Conservation (phyloP, 768 basidiomycete species). For the Exsudoporus frostii region DNA sequence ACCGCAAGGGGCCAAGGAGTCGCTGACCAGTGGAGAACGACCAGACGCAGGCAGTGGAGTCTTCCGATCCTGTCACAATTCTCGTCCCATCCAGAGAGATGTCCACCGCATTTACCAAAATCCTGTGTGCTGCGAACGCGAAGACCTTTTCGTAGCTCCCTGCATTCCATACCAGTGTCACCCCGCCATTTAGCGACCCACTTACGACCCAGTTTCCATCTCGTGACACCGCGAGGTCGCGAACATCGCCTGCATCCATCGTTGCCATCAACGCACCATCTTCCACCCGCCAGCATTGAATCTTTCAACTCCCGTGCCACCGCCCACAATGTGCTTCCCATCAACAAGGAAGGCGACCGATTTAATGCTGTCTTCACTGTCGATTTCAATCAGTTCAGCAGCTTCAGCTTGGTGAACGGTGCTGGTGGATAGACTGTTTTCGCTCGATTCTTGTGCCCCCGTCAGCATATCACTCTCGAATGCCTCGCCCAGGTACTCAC, state of each 20-base stretch:
- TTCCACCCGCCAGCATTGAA: background rate
- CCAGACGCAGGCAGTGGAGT: background rate
- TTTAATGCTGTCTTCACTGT: background rate
- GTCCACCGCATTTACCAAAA: background rate
- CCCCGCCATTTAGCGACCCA: background rate
- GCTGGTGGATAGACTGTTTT: background rate
- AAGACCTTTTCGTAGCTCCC: background rate
- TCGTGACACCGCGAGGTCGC: background rate
- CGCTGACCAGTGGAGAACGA: background rate
- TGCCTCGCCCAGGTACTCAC: background rate
- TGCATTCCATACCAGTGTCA: background rate
- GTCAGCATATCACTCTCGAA: background rate
- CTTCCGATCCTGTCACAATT: background rate
- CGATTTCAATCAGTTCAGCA: background rate
- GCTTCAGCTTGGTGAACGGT: background rate
- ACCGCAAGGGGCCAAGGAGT: background rate
- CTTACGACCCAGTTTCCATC: background rate
- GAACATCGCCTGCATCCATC: background rate
- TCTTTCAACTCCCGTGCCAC: background rate
- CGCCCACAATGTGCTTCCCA: background rate
- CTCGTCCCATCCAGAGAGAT: background rate
- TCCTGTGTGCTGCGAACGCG: background rate
- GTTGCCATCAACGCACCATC: background rate
- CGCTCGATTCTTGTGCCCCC: background rate
- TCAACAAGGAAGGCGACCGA: background rate